Conservation (phyloP, 345 rosid genomes). For the Hibiscus syriacus region DNA sequence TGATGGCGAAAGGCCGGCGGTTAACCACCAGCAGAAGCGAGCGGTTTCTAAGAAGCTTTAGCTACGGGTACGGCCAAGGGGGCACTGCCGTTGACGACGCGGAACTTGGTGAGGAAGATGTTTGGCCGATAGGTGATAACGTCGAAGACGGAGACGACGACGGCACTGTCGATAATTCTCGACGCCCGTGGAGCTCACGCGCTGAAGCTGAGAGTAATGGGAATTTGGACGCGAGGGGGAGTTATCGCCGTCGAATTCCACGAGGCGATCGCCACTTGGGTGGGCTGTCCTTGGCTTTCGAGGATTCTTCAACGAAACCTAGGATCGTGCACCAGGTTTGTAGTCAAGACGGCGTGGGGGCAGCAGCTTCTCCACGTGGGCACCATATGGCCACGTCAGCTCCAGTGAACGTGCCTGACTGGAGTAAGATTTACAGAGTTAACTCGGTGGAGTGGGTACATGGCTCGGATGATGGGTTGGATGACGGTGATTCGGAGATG, state of each 20-base stretch:
- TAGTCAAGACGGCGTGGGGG: slow-evolving; percentile 30
- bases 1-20: slow-evolving; percentile 67
- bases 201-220: slow-evolving; percentile 20
- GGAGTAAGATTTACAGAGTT: slow-evolving; percentile 79
- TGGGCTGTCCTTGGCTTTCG: slow-evolving; percentile 66
- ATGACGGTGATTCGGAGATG: slow-evolving; percentile 39
- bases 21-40: slow-evolving; percentile 75
- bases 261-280: slow-evolving; percentile 35
- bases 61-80: slow-evolving; percentile 20
- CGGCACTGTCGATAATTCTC: neutral
- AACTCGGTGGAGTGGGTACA: slow-evolving; percentile 77
- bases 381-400: slow-evolving; percentile 70
- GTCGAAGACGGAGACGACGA: slow-evolving; percentile 20
- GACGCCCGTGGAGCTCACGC: slow-evolving; percentile 39
- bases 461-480: slow-evolving; percentile 43
- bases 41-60: slow-evolving; percentile 39
- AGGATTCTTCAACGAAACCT: slow-evolving; percentile 37
- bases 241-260: slow-evolving; percentile 9
- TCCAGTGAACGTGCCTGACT: slow-evolving; percentile 88
- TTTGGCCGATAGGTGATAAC: slow-evolving; percentile 65
- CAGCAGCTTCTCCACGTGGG: slow-evolving; percentile 25
- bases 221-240: neutral
- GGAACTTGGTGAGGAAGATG: slow-evolving; percentile 76
- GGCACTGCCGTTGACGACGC: slow-evolving; percentile 23
- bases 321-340: slow-evolving; percentile 77